Conservation (phyloP, 306 rosid genomes). For the Citrullus colocynthis region DNA sequence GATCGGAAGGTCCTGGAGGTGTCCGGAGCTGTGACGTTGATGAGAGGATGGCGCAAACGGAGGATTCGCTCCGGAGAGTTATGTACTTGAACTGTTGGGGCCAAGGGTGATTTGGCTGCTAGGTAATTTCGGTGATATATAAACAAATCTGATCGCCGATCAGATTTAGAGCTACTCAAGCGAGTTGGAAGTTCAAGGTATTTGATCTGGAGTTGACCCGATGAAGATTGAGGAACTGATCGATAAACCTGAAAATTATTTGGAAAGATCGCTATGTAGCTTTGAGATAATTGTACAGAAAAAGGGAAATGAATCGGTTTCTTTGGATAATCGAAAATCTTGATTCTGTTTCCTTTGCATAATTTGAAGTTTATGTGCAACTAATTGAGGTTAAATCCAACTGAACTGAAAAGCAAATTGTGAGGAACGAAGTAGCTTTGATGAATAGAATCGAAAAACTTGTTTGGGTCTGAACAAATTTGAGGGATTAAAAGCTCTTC, state of each 20-base stretch:
- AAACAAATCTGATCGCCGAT: not conserved
- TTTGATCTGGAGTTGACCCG: not conserved
- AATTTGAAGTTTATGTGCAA: not conserved
- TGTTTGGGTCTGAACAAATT: not conserved
- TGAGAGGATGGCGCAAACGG: constrained; percentile 28
- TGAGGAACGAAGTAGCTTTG: not conserved
- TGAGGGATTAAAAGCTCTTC: not conserved
- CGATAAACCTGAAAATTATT: not conserved
- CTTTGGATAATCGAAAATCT: not conserved
- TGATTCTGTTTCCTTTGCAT: not conserved
- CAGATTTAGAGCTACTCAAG: not conserved
- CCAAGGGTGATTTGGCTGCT: constrained; percentile 36
- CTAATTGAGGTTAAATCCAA: not conserved
- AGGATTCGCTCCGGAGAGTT: constrained; percentile 67
- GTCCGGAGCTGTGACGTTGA: constrained; percentile 24
- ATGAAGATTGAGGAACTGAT: not conserved
- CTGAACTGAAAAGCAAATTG: not conserved
- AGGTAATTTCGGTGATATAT: not conserved
- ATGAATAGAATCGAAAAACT: not conserved
- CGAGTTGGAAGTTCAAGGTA: not conserved
- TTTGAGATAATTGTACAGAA: constrained; percentile 2
- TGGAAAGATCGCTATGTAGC: constrained; percentile 1
- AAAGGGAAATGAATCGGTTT: not conserved
- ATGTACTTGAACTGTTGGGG: constrained; percentile 98
- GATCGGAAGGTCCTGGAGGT: constrained; percentile 22